phyloP scores from a whole-genome alignment of 208 protist genomes.

The Trypanosoma melophagium region DNA sequence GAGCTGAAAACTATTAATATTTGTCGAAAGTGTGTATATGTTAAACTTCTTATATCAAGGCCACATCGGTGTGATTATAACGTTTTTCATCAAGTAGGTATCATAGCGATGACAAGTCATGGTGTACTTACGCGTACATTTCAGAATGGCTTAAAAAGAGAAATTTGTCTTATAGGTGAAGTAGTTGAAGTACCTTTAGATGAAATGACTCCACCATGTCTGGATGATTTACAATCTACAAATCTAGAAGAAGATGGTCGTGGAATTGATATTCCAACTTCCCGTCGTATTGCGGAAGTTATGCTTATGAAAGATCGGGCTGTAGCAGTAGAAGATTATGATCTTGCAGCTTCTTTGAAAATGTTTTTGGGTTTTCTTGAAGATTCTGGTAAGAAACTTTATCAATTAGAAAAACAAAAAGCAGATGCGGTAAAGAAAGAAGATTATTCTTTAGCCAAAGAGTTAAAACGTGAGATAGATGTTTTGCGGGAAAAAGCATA shows the following conservation, averaged over 20 bases:
- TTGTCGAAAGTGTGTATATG: conserved; percentile 59
- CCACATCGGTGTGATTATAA: conserved; percentile 83
- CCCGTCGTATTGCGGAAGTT: conserved; percentile 47
- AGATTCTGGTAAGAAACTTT: conserved; percentile 44
- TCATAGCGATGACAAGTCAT: conserved; percentile 77
- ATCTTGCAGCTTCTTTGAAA: conserved; percentile 75
- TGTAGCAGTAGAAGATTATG: conserved; percentile 87
- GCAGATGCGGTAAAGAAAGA: conserved; percentile 62
- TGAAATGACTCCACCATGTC: conserved; percentile 69
- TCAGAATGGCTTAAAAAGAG: conserved; percentile 20
- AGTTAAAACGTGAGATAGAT: conserved; percentile 80
- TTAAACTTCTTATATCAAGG: conserved; percentile 80
- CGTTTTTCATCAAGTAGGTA: conserved; percentile 83
- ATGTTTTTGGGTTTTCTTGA: conserved; percentile 52
- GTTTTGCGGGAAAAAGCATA: conserved; percentile 34
- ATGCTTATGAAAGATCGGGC: conserved; percentile 64
- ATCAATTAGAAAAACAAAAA: conserved; percentile 68
- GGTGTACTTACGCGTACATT: conserved; percentile 52
- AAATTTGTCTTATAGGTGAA: conserved; percentile 53
- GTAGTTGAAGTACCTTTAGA: conserved; percentile 56
- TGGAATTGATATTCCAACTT: conserved; percentile 35
- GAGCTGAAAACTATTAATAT: conserved; percentile 92
- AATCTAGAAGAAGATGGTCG: conserved; percentile 13
- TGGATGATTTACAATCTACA: conserved; percentile 10
- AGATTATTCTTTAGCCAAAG: conserved; percentile 79